Base-by-base conservation (phyloP, 176 grass and related monocot species). In the Lolium multiflorum region DNA sequence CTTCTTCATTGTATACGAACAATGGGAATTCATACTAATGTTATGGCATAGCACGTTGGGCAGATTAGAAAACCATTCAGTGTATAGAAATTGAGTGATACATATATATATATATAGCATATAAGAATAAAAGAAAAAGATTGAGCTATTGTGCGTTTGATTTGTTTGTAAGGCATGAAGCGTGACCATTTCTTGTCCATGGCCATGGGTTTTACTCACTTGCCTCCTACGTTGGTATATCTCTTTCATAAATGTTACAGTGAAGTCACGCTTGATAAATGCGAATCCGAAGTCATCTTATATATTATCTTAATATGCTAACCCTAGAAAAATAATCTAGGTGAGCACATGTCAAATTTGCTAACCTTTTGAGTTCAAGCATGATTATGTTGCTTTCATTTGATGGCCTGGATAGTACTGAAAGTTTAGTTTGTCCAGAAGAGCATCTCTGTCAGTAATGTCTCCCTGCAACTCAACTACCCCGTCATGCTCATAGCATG, bases 1-100 rank as follows among this genome's bases (percentile, higher is more conserved):
- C 0, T 71, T 65, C 89, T 90, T 90, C 18, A 64, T 46, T 83
- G 28, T 35, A 74, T 37, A 73, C 11, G 11, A 65, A 35, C 21
- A 18, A 74, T 18, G 63, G 67, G 55, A 9, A 35, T 79, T 66
- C 50, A 81, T 52, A 46, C 61, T 37, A 20, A 25, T 70, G 5
- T 50, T 71, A 71, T 74, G 31, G 21, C 41, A 28, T 55, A 54
- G 5, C 8, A 11, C 31, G 35, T 46, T 78, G 18, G 11, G 62
- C 25, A 77, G 35, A 70, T 77, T 77, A 9, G 12, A 35, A 66
- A 70, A 50, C 9, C 38, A 18, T 61, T 41, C 15, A 3, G 2
- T 85, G 68, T 88, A 70, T 61, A 66, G 2, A 57, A 46, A 48
- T 66, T 47, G 68, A 49, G 54, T n/a, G 24, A 49, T 58, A 58